A percentile compares a stretch with the other conserved stretches of the same genome.
These are phyloP conservation scores for Dipteronia dyeriana DNA, from an alignment of 345 rosid species.

Conservation along the genomic window DNA sequence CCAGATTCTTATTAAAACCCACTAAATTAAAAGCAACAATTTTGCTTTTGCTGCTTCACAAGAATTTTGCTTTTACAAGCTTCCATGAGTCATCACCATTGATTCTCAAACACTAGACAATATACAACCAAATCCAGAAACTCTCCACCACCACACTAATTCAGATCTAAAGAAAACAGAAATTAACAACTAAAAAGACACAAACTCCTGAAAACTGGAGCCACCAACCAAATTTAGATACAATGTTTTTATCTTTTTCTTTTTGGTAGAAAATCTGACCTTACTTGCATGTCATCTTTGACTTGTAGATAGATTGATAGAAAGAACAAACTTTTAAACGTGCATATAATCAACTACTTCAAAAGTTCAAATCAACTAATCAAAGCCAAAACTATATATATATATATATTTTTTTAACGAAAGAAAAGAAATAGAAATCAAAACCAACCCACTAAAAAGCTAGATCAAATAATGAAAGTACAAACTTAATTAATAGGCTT, in stretches of 20 bases:
- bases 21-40: not conserved
- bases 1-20: not conserved
- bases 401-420: too few relatives aligned
- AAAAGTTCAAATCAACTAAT: constrained; percentile 12
- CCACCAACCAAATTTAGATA: not conserved
- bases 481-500: too few relatives aligned
- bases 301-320: constrained; percentile 30
- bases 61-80: not conserved
- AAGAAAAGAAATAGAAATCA: not conserved
- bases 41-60: constrained; percentile 2
- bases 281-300: constrained; percentile 29
- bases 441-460: constrained; percentile 14
- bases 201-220: not conserved
- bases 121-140: too few relatives aligned
- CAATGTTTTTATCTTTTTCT: not conserved
- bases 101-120: not conserved
- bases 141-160: not conserved
- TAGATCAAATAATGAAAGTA: too few relatives aligned
- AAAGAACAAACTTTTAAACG: constrained; percentile 17
- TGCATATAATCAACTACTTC: constrained; percentile 30
- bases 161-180: constrained; percentile 8
- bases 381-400: not conserved
- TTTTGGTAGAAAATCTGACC: constrained; percentile 2
- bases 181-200: not conserved
- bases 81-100: not conserved